These are phyloP conservation scores for Lojkania enalia DNA, from an alignment of 2,329 filamentous ascomycete species.

Conservation along the genomic window DNA sequence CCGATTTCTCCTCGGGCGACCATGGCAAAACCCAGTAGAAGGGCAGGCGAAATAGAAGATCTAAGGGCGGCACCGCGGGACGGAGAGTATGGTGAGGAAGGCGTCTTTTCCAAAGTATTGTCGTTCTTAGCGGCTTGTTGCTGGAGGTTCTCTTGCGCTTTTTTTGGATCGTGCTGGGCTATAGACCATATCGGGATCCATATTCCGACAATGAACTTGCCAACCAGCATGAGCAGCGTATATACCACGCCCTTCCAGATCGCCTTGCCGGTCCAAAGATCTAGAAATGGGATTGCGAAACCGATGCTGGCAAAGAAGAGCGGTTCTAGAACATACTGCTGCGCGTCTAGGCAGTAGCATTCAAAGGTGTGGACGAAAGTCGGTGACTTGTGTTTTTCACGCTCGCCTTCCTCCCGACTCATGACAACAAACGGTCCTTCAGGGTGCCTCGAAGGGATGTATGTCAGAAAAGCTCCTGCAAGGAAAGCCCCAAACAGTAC, in stretches of 20 bases:
- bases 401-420: constrained; percentile 30
- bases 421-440: constrained; percentile 33
- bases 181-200: constrained; percentile 16
- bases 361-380: constrained; percentile 38
- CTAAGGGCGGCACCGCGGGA: too few relatives aligned
- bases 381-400: constrained; percentile 27
- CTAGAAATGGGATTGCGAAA: constrained; percentile 34
- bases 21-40: too few relatives aligned
- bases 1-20: too few relatives aligned
- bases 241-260: constrained; percentile 35
- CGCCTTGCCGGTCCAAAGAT: constrained; percentile 32
- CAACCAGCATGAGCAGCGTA: constrained; percentile 30
- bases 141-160: constrained; percentile 11
- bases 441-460: too few relatives aligned
- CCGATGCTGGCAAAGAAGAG: constrained; percentile 38
- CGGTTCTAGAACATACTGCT: constrained; percentile 40
- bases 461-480: too few relatives aligned
- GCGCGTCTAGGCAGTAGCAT: constrained; percentile 52
- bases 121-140: too few relatives aligned
- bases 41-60: too few relatives aligned
- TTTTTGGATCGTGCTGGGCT: constrained; percentile 6
- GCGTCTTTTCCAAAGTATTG: too few relatives aligned
- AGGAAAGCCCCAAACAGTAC: too few relatives aligned
- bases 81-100: too few relatives aligned
- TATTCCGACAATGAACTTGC: constrained; percentile 17